Evolutionary conservation across 768 basidiomycete species (phyloP), one percentile per base, ranked within the genome.

Genomic region (Vishniacozyma victoriae): DNA sequence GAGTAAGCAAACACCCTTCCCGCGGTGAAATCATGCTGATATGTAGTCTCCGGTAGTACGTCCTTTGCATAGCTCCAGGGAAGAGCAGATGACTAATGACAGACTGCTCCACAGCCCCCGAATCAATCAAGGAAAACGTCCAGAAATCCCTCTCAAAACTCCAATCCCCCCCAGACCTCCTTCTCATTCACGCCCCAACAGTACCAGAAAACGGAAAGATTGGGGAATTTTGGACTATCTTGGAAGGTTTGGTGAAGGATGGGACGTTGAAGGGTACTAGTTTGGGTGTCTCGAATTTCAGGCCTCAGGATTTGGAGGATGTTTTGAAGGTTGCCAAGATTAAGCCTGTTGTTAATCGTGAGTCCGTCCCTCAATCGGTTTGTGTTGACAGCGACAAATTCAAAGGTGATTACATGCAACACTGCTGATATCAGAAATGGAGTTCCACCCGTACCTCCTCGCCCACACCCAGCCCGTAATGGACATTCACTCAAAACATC

Each of bases 381-480:
- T n/a, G n/a, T n/a, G n/a, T n/a, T n/a, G n/a, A n/a, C n/a, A n/a
- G n/a, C n/a, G n/a, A n/a, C n/a, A n/a, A n/a, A n/a, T n/a, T n/a
- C n/a, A n/a, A n/a, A n/a, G n/a, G n/a, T n/a, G n/a, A n/a, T n/a
- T n/a, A n/a, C n/a, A n/a, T n/a, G n/a, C n/a, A 33, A 33, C 29
- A 9, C 29, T 9, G 9, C 29, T n/a, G n/a, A 9, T 9, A 9
- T n/a, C 35, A 61, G 56, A 57, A 43, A n/a, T 67, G 42, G 68
- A 70, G 41, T 71, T 58, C 57, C 71, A 72, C 57, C 71, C 71
- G 5, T 68, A 64, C 51, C 52, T 69, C 20, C 54, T 72, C 25
- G 26, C 43, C 0, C 64, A 67, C 49, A 44, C 69, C 31, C 50
- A 68, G n/a, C 57, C 63, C 2, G 44, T 71, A 4, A 41, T 69